A percentile compares a stretch with the other conserved stretches of the same genome.
Evolutionary conservation across 164 flowering plant genomes (phyloP).

Genomic region (Magnolia changhungtana): DNA sequence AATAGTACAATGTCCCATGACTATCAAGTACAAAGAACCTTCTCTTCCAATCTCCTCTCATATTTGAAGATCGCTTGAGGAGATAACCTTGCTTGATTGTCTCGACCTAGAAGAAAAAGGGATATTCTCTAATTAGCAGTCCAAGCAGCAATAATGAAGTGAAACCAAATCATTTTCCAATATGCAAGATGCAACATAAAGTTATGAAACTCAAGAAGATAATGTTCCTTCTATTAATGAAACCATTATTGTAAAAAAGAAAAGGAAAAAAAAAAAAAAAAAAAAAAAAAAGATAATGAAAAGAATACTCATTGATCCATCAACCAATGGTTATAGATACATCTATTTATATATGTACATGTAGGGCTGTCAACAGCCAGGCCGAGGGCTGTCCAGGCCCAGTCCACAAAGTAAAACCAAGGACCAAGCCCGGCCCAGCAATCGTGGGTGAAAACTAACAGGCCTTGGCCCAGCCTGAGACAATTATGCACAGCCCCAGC

Average conservation of each 20-base stretch:
- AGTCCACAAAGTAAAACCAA: no score
- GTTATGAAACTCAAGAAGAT: no score
- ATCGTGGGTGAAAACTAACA: no score
- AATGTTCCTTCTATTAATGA: no score
- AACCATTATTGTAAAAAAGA: neutral
- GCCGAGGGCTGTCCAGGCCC: no score
- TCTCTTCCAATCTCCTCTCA: constrained; percentile 90
- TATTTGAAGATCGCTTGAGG: constrained; percentile 66
- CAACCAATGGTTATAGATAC: neutral
- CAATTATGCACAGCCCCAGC: no score
- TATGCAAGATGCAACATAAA: neutral
- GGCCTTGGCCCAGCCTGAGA: no score
- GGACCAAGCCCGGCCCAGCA: no score
- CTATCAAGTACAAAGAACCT: constrained; percentile 89
- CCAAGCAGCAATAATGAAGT: neutral
- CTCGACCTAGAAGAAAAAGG: constrained; percentile 44
- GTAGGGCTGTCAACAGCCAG: no score
- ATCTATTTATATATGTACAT: no score
- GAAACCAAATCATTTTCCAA: neutral
- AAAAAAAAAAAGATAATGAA: no score
- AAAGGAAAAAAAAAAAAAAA: neutral
- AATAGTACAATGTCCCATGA: constrained; percentile 74
- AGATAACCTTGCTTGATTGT: constrained; percentile 92
- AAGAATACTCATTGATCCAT: neutral
- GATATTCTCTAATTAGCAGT: neutral